These are phyloP conservation scores for Solanum phureja DNA, from an alignment of 257 asterid genomes.

Conservation along the genomic window DNA sequence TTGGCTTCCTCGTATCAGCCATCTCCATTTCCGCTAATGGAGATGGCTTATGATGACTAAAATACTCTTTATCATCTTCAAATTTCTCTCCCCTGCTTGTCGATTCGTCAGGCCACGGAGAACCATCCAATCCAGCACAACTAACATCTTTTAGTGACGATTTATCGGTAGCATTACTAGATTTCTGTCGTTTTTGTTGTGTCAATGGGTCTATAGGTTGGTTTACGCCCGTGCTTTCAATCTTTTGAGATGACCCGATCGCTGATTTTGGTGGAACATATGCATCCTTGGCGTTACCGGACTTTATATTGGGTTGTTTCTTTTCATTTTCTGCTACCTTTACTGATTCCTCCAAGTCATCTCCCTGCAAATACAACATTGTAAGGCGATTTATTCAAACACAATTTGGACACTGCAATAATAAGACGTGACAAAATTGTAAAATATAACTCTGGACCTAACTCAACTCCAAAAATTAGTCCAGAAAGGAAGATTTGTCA, in stretches of 20 bases:
- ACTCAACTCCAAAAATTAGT: no score
- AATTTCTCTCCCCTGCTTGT: conserved; percentile 11
- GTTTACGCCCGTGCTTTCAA: conserved; percentile 33
- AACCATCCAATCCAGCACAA: conserved; percentile 45
- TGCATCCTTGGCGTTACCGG: conserved; percentile 12
- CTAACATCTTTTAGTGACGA: conserved; percentile 6
- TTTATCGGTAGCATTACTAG: not conserved
- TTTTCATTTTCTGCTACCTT: no score
- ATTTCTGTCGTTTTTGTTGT: conserved; percentile 39
- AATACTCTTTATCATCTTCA: conserved; percentile 42
- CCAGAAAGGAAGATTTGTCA: no score
- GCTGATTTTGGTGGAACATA: conserved; percentile 32
- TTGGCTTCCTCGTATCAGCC: conserved; percentile 59
- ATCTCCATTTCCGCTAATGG: conserved; percentile 62
- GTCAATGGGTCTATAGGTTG: conserved; percentile 28
- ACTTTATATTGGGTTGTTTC: not conserved
- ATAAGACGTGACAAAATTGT: no score
- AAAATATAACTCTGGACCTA: no score
- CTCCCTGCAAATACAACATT: no score
- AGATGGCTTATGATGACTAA: conserved; percentile 53
- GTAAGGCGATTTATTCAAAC: no score
- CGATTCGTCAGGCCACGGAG: conserved; percentile 49
- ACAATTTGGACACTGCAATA: no score
- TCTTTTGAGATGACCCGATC: conserved; percentile 20
- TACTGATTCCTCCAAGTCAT: no score